These are phyloP conservation scores for Mrakia gelida DNA, from an alignment of 768 basidiomycete genomes.

Conservation along the genomic window DNA sequence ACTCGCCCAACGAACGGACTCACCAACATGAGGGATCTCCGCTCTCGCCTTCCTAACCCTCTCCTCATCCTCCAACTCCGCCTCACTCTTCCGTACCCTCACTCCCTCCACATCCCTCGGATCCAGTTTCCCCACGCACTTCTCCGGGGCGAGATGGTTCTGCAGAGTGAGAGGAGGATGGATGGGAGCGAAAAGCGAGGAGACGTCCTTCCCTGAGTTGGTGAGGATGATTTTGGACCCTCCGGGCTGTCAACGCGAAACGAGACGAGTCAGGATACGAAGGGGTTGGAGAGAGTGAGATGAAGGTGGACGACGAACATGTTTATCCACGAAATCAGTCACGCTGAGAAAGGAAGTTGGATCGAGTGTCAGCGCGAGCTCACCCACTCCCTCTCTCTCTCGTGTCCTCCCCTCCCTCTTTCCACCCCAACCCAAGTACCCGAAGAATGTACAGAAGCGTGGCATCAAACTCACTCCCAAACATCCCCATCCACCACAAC, in stretches of 20 bases:
- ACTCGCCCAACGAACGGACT: no score
- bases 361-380: background rate
- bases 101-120: background rate
- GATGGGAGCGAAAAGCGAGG: constrained; percentile 27
- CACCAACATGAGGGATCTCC: background rate
- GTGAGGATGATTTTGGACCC: constrained; percentile 28
- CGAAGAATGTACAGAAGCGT: no score
- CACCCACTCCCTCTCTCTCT: background rate
- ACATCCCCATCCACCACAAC: constrained; percentile 13
- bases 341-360: background rate
- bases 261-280: background rate
- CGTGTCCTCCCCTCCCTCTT: no score
- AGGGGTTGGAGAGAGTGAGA: background rate
- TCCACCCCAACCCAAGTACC: no score
- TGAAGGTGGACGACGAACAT: background rate
- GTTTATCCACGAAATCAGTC: background rate
- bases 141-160: background rate
- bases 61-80: constrained; percentile 18
- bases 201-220: constrained; percentile 24
- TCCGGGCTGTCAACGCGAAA: constrained; percentile 10
- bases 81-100: background rate
- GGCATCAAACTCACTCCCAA: constrained; percentile 19
- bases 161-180: constrained; percentile 29
- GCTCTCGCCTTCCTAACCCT: background rate
- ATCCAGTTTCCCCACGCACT: background rate